phyloP scores from a whole-genome alignment of 306 rosid genomes.

The Dalbergia oliveri region DNA sequence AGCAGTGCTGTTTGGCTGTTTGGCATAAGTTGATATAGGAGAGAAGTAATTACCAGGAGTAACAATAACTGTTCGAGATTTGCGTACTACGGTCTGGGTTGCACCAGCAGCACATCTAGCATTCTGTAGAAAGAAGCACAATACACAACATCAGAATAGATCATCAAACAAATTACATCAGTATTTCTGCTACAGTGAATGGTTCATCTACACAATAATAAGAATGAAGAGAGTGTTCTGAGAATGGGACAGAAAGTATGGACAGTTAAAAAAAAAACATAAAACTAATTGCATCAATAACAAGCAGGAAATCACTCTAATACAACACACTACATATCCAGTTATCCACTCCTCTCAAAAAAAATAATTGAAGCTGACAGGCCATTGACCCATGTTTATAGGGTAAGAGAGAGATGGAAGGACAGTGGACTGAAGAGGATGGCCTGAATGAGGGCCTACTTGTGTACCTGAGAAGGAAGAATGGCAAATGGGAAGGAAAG shows the following conservation, averaged over 20 bases:
- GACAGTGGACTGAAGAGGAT: background rate
- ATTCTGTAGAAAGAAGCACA: slow-evolving; percentile 58
- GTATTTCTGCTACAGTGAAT: background rate
- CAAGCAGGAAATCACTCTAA: slow-evolving; percentile 9
- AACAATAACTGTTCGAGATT: slow-evolving; percentile 63
- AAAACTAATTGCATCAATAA: slow-evolving; percentile 8
- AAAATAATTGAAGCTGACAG: slow-evolving; percentile 1
- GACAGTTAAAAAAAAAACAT: background rate
- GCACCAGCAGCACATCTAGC: slow-evolving; percentile 65
- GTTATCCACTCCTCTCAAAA: background rate
- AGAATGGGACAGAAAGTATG: slow-evolving; percentile 12
- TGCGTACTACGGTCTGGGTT: slow-evolving; percentile 67
- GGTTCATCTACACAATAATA: background rate
- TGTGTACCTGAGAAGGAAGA: background rate
- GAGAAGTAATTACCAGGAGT: slow-evolving; percentile 68
- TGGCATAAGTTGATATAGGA: background rate
- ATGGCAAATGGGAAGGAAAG: background rate
- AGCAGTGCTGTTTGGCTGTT: background rate
- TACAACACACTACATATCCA: slow-evolving; percentile 11
- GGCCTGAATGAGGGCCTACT: too few species aligned
- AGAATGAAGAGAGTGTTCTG: slow-evolving; percentile 21
- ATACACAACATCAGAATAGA: slow-evolving; percentile 40
- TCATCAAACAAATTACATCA: slow-evolving; percentile 17
- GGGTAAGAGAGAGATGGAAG: background rate
- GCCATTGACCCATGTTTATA: background rate